Base-by-base conservation (phyloP, 495 filamentous ascomycete genomes). In the Aspergillus asperescens region DNA sequence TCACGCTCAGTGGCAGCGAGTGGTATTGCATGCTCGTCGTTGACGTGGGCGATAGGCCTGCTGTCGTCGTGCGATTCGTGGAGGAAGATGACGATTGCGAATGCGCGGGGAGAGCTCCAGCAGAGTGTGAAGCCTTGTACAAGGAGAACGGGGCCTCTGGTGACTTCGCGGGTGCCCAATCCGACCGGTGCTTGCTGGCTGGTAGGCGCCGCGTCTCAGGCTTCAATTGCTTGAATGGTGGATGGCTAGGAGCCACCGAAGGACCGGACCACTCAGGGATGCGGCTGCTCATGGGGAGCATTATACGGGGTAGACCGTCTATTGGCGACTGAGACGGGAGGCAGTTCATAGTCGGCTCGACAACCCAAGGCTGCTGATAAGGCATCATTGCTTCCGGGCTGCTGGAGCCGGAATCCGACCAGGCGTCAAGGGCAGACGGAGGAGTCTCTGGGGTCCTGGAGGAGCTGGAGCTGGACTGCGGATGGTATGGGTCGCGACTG, bases 341-440 rank as follows among this genome's bases (percentile, higher is more conserved):
- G 43, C 56, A 60, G 35, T 39, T 44, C 28, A 25, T 34, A 43
- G 46, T n/a, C 28, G 50, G 37, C 49, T 35, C 39, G 22, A 50
- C 39, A 38, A 43, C 8, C 52, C 52, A 46, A 48, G 54, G 42
- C 23, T 60, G 49, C 13, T 64, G 64, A 51, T 41, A 52, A 23
- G 62, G 20, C 31, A 60, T 46, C 54, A 61, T 58, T 27, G 45
- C 39, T 52, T 53, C 55, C 10, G 57, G 56, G 25, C 45, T 60
- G 59, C 43, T 55, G 27, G 62, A 67, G 56, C 51, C 56, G 44
- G 54, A 66, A 39, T 52, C 59, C 45, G 60, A 19, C 66, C 66
- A 68, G 44, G 43, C 50, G 54, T 55, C 49, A 1, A 46, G 19
- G 25, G 54, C 51, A 22, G 52, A 46, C 31, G 55, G 25, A 41